A percentile compares a stretch with the other conserved stretches of the same genome.
Conservation (phyloP, 1,139 yeast genomes). For the Pichia sp. region DNA sequence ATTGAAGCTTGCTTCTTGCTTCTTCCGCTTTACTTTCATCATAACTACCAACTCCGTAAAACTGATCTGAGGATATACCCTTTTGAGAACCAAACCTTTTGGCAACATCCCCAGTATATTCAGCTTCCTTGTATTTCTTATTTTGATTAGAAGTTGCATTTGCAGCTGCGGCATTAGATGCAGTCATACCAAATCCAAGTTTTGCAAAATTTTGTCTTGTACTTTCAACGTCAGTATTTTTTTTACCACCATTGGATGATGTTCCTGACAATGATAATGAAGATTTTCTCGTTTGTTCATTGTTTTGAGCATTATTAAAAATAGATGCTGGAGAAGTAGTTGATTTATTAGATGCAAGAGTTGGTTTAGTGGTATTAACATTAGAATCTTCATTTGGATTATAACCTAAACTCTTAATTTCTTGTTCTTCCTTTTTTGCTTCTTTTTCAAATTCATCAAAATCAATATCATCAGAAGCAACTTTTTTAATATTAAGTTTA, state of each 20-base stretch:
- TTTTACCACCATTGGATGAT: slow-evolving; percentile 14
- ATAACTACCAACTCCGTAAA: slow-evolving; percentile 81
- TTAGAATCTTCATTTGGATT: slow-evolving; percentile 42
- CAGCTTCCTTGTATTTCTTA: slow-evolving; percentile 38
- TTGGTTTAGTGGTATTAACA: slow-evolving; percentile 5
- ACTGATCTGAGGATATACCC: slow-evolving; percentile 93
- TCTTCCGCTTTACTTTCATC: slow-evolving; percentile 75
- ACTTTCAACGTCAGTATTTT: slow-evolving; percentile 38
- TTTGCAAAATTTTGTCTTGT: slow-evolving; percentile 70
- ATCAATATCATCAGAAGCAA: slow-evolving; percentile 61
- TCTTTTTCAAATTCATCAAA: slow-evolving; percentile 87
- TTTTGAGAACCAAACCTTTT: slow-evolving; percentile 82
- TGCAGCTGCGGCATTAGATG: slow-evolving; percentile 33
- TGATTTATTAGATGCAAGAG: not conserved
- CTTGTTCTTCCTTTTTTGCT: slow-evolving; percentile 79
- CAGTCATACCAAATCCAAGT: slow-evolving; percentile 79
- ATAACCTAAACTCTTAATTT: slow-evolving; percentile 66
- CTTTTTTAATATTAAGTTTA: slow-evolving; percentile 51
- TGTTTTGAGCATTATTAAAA: slow-evolving; percentile 5
- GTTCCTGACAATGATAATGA: slow-evolving; percentile 10
- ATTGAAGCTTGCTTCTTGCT: slow-evolving; percentile 70
- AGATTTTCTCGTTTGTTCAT: not conserved
- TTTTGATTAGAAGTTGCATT: slow-evolving; percentile 3
- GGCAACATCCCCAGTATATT: slow-evolving; percentile 64
- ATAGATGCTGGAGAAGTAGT: slow-evolving; percentile 18